Base-by-base conservation (phyloP, 2,329 filamentous ascomycete genomes). In the Pyricularia pennisetigena region DNA sequence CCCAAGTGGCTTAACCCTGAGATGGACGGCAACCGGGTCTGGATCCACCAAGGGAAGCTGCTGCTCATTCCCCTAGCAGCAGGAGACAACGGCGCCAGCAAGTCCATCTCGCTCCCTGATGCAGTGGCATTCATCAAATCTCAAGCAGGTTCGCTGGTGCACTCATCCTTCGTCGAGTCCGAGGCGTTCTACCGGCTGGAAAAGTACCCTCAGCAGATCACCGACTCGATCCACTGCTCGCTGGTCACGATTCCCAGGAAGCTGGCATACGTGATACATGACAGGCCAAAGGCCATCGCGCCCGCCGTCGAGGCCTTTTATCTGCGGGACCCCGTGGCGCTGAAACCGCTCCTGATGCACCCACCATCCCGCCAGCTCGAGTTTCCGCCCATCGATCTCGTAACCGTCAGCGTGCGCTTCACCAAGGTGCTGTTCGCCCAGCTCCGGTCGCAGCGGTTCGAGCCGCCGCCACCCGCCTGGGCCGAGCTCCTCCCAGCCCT, bases 1-100 rank as follows among this genome's bases (percentile, higher is more conserved):
- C 95, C 95, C 2, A 88, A 86, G 70, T 99, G 95, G 96, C 80
- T 99, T 29, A 97, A 90, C 72, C 95, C 95, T 0, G 94, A 97
- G 71, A 90, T 94, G 57, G 93, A 96, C 71, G 86, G 90, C 71
- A 91, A 97, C 76, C 86, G 95, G 68, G 89, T 96, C 41, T 99
- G 95, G 95, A 88, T 99, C 68, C 87, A 97, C 73, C 81, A 88
- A 35, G 92, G 91, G 68, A 86, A 89, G 68, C 83, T 98, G 23
- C 82, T 87, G 64, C 86, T 98, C 69, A 90, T 98, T 68, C 86
- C 91, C 24, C 75, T 4, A 73, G 72, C 2, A 70, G 66, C 32
- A 16, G 30, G 26, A n/a, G 30, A 41, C 16, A 23, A 28, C 12
- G 23, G 32, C 23, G 30, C 7, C 28, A 32, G 49, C 66, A 79